These are phyloP conservation scores for Ogataea nonfermentans DNA, from an alignment of 805 yeast species.

Conservation along the genomic window DNA sequence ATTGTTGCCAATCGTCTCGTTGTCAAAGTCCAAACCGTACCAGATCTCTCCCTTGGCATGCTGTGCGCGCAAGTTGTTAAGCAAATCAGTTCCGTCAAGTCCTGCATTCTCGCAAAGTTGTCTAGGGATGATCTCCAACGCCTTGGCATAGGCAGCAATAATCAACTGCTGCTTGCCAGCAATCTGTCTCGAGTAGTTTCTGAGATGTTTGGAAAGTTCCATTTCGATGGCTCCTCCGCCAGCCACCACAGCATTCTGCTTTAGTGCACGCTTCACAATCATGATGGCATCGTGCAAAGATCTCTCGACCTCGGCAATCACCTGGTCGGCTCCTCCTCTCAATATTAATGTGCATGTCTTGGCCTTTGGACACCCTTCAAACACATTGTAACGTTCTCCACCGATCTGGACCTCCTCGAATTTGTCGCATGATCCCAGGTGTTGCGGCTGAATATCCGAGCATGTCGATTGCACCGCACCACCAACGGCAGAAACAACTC, in stretches of 20 bases:
- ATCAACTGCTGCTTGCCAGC: constrained; percentile 96
- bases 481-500: constrained; percentile 92
- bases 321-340: constrained; percentile 99
- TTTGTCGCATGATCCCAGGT: constrained; percentile 77
- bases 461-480: constrained; percentile 82
- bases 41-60: constrained; percentile 92
- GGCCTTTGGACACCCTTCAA: constrained; percentile 88
- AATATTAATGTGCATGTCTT: constrained; percentile 89
- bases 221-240: constrained; percentile 99
- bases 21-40: constrained; percentile 90
- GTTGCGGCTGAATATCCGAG: constrained; percentile 62
- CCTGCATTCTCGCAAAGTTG: constrained; percentile 99
- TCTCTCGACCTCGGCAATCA: constrained; percentile 96
- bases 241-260: constrained; percentile 84
- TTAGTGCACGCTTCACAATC: constrained; percentile 94
- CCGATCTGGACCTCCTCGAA: constrained; percentile 97
- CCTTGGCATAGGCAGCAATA: constrained; percentile 89
- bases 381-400: constrained; percentile 89
- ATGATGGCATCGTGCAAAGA: constrained; percentile 97
- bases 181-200: constrained; percentile 82
- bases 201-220: constrained; percentile 86
- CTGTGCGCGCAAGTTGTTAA: constrained; percentile 86
- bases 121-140: constrained; percentile 94
- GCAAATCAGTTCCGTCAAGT: constrained; percentile 91
- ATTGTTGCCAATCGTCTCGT: constrained; percentile 80